Base-by-base conservation (phyloP, 805 yeast species). In the Starmera caribaea region DNA sequence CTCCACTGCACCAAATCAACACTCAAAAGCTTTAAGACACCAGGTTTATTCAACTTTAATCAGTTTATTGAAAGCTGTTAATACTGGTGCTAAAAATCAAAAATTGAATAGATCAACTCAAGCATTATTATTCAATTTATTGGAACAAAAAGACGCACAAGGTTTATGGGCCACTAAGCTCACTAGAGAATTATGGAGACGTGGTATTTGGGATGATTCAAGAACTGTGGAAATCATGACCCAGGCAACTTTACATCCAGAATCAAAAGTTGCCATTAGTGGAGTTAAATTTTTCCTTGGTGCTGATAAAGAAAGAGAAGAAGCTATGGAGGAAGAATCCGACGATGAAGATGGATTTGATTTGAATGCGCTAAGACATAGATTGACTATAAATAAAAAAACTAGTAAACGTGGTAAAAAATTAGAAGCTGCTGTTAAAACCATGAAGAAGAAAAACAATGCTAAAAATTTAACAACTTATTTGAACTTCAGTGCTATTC, bases 161-260 rank as follows among this genome's bases (percentile, higher is more conserved):
- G 96, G 97, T 30, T 65, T 92, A 17, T 92, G 97, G 97, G 97
- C 97, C 8, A 85, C 97, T 3, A 89, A 87, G 54, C 66, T 92
- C 41, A 88, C 97, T 5, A 75, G 97, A 57, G 97, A 92, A 60
- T 67, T 92, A 38, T 92, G 99, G 99, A 76, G 96, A 66, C 74
- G 97, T 57, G 95, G 95, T 55, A 84, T 92, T 42, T 92, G 99
- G 99, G 97, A 88, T 59, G 99, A 92, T 59, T 75, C 95, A 0
- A 71, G 97, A 53, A 82, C 97, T 0, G 95, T 92, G n/a, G 98
- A 92, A 61, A 78, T 92, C 54, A 89, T 92, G 97, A 81, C 95
- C 2, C 92, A 87, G 51, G 97, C 97, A 1, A 87, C 97, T 2
- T 62, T 86, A 45, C 96, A 88, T 54, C 80, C 81, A 13, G 95